Percentiles rank a stretch among this genome's conserved stretches.
phyloP scores from a whole-genome alignment of 805 yeast genomes.

The Candida ipomoeae region DNA sequence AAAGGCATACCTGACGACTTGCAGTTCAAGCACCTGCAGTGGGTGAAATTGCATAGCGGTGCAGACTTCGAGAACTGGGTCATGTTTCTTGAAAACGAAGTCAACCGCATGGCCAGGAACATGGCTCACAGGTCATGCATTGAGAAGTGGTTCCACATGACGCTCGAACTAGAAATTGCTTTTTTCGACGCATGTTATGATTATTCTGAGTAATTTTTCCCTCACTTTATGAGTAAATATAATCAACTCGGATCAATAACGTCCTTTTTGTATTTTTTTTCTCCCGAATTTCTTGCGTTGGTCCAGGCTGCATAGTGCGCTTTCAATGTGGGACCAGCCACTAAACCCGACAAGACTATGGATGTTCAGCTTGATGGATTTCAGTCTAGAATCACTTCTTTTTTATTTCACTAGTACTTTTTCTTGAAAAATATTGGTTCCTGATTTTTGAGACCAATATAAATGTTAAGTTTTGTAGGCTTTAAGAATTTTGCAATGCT shows the following conservation, averaged over 20 bases:
- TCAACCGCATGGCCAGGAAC: constrained; percentile 32
- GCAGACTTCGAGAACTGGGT: constrained; percentile 46
- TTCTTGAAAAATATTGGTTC: too few relatives aligned
- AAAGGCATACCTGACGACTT: constrained; percentile 18
- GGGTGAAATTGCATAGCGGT: constrained; percentile 53
- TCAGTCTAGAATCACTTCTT: too few relatives aligned
- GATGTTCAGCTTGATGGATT: too few relatives aligned
- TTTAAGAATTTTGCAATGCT: too few relatives aligned
- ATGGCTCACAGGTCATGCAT: constrained; percentile 16
- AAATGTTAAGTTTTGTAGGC: too few relatives aligned
- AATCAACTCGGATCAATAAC: too few relatives aligned
- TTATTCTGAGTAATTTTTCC: not conserved
- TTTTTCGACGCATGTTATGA: constrained; percentile 48
- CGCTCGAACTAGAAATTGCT: constrained; percentile 38
- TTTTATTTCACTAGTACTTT: too few relatives aligned
- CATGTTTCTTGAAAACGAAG: constrained; percentile 41
- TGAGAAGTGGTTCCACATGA: constrained; percentile 27
- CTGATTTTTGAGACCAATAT: too few relatives aligned
- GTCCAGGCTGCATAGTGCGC: not conserved
- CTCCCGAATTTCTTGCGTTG: not conserved
- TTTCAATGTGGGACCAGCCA: not conserved
- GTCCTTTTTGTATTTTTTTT: too few relatives aligned
- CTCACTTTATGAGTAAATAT: not conserved
- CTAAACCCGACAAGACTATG: not conserved
- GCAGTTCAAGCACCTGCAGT: constrained; percentile 45